Percentiles rank a stretch among this genome's conserved stretches.
Conservation (phyloP, 176 grass and related monocot genomes). For the Sorghum bicolor region DNA sequence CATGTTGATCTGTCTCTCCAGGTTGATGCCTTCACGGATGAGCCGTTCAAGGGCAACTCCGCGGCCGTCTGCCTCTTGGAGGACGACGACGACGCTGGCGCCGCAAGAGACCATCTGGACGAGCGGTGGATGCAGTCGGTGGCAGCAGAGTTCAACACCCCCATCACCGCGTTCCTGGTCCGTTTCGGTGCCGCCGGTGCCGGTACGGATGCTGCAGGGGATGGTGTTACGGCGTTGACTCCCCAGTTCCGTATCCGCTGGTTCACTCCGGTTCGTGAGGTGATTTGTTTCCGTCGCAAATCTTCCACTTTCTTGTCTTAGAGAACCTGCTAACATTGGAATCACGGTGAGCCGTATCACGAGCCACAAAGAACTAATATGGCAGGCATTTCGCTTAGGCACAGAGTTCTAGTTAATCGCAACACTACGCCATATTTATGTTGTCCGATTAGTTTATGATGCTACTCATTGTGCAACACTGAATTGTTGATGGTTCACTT, state of each 20-base stretch:
- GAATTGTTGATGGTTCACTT: neutral
- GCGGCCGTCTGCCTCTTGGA: constrained; percentile 51
- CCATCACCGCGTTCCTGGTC: constrained; percentile 42
- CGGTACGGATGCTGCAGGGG: neutral
- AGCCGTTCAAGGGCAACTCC: constrained; percentile 56
- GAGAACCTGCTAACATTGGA: neutral
- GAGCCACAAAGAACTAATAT: neutral
- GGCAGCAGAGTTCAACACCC: constrained; percentile 62
- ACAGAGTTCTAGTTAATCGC: neutral
- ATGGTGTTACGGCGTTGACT: neutral
- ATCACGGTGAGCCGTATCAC: neutral
- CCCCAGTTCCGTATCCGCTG: constrained; percentile 46
- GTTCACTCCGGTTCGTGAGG: constrained; percentile 58
- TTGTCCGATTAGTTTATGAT: neutral
- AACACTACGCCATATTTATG: neutral
- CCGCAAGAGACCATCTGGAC: neutral
- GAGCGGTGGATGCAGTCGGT: constrained; percentile 57
- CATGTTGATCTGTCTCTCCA: neutral
- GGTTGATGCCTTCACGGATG: constrained; percentile 46
- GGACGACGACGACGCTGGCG: neutral
- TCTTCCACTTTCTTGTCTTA: neutral
- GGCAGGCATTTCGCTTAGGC: neutral
- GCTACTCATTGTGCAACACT: neutral
- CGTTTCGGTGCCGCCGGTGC: neutral
- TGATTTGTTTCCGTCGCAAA: neutral